These are phyloP conservation scores for Ceratocystis albifundus DNA, from an alignment of 2,329 filamentous ascomycete genomes.

Conservation along the genomic window DNA sequence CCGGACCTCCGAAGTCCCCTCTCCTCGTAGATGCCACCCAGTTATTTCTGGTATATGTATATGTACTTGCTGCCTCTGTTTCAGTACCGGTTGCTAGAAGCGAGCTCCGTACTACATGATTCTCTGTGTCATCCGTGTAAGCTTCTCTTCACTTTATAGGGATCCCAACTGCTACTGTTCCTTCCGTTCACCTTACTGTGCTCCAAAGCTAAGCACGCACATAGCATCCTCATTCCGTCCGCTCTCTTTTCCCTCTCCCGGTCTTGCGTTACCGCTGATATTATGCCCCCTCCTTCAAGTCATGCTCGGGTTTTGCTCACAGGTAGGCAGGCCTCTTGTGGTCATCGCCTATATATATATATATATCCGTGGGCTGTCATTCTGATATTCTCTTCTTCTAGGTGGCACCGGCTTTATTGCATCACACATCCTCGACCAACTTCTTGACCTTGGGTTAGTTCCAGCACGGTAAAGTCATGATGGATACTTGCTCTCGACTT, in stretches of 20 bases:
- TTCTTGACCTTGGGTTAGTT: slow-evolving; percentile 29
- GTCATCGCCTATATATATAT: neutral
- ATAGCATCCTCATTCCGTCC: neutral
- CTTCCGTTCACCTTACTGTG: neutral
- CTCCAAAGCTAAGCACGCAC: neutral
- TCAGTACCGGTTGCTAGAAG: neutral
- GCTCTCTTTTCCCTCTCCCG: too few species aligned
- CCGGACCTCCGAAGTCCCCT: neutral
- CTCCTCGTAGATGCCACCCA: neutral
- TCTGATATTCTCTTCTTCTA: slow-evolving; percentile 23
- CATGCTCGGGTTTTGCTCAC: slow-evolving; percentile 13
- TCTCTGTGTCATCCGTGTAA: neutral
- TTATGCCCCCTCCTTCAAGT: neutral
- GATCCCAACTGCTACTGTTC: neutral
- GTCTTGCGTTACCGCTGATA: neutral
- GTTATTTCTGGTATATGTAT: neutral
- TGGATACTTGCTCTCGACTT: neutral
- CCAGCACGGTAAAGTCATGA: neutral
- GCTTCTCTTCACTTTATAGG: neutral
- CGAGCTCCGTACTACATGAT: neutral
- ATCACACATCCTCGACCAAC: slow-evolving; percentile 39
- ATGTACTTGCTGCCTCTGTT: neutral
- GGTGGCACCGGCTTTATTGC: slow-evolving; percentile 45
- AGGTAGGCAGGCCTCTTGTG: neutral
- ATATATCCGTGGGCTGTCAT: too few species aligned